These are phyloP conservation scores for Microcera coccophila DNA, from an alignment of 2,329 filamentous ascomycete genomes.

Conservation along the genomic window DNA sequence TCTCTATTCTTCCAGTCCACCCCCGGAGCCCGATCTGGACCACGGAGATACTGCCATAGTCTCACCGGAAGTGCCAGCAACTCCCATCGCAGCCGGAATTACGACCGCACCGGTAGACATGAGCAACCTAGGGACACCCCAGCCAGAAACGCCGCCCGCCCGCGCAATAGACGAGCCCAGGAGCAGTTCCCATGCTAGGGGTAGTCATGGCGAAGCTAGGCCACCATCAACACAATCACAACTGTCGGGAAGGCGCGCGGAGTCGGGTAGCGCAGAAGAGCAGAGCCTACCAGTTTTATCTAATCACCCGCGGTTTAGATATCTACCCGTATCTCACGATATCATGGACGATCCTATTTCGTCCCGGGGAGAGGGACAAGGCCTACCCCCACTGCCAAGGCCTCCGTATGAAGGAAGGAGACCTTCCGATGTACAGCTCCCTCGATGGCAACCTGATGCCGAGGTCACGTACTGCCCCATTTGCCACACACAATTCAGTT, in stretches of 20 bases:
- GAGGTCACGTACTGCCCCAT: conserved; percentile 83
- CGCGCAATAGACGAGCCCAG: neutral
- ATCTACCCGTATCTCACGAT: conserved; percentile 23
- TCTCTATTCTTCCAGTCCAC: neutral
- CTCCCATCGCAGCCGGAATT: neutral
- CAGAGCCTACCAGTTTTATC: conserved; percentile 3
- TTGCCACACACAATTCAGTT: conserved; percentile 72
- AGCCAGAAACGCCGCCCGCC: conserved; percentile 3
- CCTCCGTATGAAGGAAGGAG: conserved; percentile 4
- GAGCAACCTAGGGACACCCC: conserved; percentile 5
- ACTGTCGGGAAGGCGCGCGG: neutral
- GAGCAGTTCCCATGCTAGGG: conserved; percentile 5
- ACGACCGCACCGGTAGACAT: neutral
- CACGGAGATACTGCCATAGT: neutral
- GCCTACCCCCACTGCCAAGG: conserved; percentile 18
- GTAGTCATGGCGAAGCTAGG: conserved; percentile 2
- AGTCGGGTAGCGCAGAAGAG: conserved; percentile 1
- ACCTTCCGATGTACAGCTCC: conserved; percentile 52
- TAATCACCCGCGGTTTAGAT: conserved; percentile 10
- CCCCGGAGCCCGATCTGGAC: neutral
- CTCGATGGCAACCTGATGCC: conserved; percentile 83
- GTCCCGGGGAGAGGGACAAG: conserved; percentile 11
- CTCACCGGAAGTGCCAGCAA: neutral
- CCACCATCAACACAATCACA: conserved; percentile 1
- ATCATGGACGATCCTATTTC: conserved; percentile 28